phyloP scores from a whole-genome alignment of 2,329 filamentous ascomycete genomes.

The Cadophora malorum region DNA sequence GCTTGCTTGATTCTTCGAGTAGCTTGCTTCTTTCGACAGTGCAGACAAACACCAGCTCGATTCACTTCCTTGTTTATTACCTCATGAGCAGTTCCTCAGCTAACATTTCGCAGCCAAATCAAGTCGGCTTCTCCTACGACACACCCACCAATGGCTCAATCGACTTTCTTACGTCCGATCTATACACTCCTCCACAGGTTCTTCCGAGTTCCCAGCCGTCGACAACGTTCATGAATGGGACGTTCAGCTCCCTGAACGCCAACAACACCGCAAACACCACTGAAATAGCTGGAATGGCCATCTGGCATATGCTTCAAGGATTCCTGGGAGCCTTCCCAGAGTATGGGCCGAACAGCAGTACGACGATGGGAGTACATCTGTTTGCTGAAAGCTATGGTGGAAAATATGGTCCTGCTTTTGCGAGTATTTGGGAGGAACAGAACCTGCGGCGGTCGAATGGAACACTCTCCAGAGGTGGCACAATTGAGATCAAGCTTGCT shows the following conservation, averaged over 20 bases:
- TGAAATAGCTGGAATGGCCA: constrained; percentile 57
- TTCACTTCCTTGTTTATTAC: neutral
- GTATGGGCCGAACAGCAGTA: constrained; percentile 61
- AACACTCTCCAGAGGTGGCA: constrained; percentile 54
- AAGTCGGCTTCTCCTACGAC: constrained; percentile 74
- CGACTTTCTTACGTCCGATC: constrained; percentile 51
- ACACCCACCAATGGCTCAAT: constrained; percentile 65
- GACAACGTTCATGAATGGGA: constrained; percentile 62
- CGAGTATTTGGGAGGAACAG: constrained; percentile 63
- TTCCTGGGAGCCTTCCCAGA: constrained; percentile 64
- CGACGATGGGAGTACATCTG: constrained; percentile 63
- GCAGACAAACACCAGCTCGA: neutral
- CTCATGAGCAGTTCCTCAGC: neutral
- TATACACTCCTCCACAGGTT: constrained; percentile 49
- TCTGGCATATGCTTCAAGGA: constrained; percentile 65
- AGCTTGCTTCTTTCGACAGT: neutral
- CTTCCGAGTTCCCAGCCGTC: constrained; percentile 41
- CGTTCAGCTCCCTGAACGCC: constrained; percentile 63
- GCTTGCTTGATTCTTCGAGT: neutral
- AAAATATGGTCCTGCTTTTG: constrained; percentile 71
- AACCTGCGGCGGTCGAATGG: constrained; percentile 63
- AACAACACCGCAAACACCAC: constrained; percentile 55
- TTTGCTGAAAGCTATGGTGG: constrained; percentile 76
- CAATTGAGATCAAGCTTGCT: constrained; percentile 64
- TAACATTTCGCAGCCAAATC: constrained; percentile 63